A percentile compares a stretch with the other conserved stretches of the same genome.
Evolutionary conservation across 2,329 filamentous ascomycete species (phyloP).

Genomic region (Drechslerella coelobrocha): DNA sequence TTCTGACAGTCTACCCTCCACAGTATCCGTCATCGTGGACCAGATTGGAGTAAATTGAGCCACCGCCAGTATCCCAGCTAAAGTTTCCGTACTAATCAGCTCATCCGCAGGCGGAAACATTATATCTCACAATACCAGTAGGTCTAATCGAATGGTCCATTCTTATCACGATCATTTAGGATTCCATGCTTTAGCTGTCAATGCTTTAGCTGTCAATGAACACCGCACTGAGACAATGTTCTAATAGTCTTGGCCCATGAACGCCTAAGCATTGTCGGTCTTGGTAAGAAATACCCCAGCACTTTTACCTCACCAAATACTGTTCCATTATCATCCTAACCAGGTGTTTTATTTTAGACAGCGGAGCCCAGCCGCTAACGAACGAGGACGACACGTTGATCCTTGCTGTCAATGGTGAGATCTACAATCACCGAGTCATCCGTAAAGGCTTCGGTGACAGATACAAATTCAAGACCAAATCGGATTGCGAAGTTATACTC

Average conservation of each 20-base stretch:
- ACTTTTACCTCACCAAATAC: constrained; percentile 37
- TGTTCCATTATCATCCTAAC: constrained; percentile 52
- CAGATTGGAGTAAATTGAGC: constrained; percentile 88
- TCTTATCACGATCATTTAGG: not conserved
- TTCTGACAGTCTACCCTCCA: constrained; percentile 56
- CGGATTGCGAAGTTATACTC: constrained; percentile 98
- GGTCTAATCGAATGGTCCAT: constrained; percentile 56
- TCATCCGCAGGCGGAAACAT: constrained; percentile 79
- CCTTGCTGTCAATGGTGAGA: constrained; percentile 97
- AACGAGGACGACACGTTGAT: constrained; percentile 87
- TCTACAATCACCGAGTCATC: constrained; percentile 98
- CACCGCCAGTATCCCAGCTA: constrained; percentile 48
- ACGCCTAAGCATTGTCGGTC: constrained; percentile 94
- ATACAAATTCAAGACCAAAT: constrained; percentile 98
- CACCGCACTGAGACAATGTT: not conserved
- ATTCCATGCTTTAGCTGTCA: no score
- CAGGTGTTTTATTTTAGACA: constrained; percentile 66
- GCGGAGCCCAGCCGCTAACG: constrained; percentile 91
- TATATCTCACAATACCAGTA: constrained; percentile 89
- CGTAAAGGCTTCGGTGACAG: constrained; percentile 82
- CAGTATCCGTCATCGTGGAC: constrained; percentile 92
- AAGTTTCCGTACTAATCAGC: not conserved
- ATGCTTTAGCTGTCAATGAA: no score
- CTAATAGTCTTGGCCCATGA: constrained; percentile 87
- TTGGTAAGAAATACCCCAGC: constrained; percentile 66